Percentiles rank a stretch among this genome's conserved stretches.
phyloP scores from a whole-genome alignment of 1,139 yeast species.

The Meyerozyma carpophila region DNA sequence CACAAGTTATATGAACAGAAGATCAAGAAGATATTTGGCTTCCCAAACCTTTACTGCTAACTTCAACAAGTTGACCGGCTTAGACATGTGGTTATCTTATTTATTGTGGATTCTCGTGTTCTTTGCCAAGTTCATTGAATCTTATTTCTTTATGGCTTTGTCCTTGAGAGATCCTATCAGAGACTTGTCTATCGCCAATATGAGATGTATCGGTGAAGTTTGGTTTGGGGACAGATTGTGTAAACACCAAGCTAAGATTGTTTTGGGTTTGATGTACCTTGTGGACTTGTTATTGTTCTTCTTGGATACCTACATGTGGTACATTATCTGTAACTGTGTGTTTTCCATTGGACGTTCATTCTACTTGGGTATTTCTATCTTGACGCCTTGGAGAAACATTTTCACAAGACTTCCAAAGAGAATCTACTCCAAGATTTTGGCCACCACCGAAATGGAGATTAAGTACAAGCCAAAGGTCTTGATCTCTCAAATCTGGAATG shows the following conservation, averaged over 20 bases:
- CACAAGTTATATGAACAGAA: constrained; percentile 85
- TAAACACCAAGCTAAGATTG: constrained; percentile 79
- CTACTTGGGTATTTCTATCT: constrained; percentile 95
- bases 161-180: constrained; percentile 94
- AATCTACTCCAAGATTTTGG: constrained; percentile 93
- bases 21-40: constrained; percentile 85
- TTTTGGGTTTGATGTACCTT: constrained; percentile 84
- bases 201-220: constrained; percentile 72
- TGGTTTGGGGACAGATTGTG: constrained; percentile 80
- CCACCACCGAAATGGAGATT: constrained; percentile 98
- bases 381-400: constrained; percentile 99
- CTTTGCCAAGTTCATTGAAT: constrained; percentile 82
- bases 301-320: constrained; percentile 98
- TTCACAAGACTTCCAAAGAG: constrained; percentile 97
- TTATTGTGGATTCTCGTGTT: constrained; percentile 86
- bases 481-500: constrained; percentile 98
- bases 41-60: constrained; percentile 96
- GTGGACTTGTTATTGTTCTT: constrained; percentile 93
- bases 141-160: constrained; percentile 87
- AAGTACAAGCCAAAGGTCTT: constrained; percentile 97
- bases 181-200: constrained; percentile 40
- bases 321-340: constrained; percentile 88
- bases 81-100: constrained; percentile 96
- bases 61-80: constrained; percentile 71
- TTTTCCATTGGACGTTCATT: constrained; percentile 97